Percentiles rank a stretch among this genome's conserved stretches.
Conservation (phyloP, 108 stramenopile genomes). For the Hondaea fermentalgiana region DNA sequence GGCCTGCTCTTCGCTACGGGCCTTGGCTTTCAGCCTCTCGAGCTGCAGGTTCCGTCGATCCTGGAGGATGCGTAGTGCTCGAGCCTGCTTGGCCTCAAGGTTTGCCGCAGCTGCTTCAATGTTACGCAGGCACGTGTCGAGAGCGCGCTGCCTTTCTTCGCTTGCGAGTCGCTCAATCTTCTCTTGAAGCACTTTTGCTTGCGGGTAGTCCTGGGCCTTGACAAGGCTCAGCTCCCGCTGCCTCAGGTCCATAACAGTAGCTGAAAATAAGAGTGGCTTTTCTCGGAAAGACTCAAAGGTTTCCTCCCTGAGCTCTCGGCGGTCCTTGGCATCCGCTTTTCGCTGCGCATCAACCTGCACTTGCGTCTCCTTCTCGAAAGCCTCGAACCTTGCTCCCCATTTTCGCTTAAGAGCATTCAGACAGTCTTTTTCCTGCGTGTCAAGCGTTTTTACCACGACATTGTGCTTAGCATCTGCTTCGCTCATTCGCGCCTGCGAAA, state of each 20-base stretch:
- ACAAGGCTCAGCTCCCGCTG: background rate
- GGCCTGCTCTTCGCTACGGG: background rate
- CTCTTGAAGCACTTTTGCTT: background rate
- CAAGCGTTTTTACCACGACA: background rate
- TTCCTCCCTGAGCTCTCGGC: background rate
- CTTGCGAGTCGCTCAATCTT: background rate
- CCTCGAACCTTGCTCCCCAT: background rate
- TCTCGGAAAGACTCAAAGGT: background rate
- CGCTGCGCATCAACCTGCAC: background rate
- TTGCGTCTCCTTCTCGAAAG: background rate
- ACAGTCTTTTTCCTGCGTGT: background rate
- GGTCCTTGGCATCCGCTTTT: background rate
- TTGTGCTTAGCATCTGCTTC: background rate
- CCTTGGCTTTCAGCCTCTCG: background rate
- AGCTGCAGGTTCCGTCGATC: background rate
- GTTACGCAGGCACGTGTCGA: background rate
- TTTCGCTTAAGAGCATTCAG: background rate
- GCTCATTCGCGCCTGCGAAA: background rate
- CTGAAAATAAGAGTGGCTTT: background rate
- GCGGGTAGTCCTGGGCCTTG: background rate
- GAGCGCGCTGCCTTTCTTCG: background rate
- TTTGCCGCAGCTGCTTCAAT: background rate
- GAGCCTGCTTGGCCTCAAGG: background rate
- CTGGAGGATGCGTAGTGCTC: background rate
- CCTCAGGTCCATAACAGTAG: background rate